A percentile compares a stretch with the other conserved stretches of the same genome.
These are phyloP conservation scores for Fusarium phyllophilum DNA, from an alignment of 2,329 filamentous ascomycete genomes.

Conservation along the genomic window DNA sequence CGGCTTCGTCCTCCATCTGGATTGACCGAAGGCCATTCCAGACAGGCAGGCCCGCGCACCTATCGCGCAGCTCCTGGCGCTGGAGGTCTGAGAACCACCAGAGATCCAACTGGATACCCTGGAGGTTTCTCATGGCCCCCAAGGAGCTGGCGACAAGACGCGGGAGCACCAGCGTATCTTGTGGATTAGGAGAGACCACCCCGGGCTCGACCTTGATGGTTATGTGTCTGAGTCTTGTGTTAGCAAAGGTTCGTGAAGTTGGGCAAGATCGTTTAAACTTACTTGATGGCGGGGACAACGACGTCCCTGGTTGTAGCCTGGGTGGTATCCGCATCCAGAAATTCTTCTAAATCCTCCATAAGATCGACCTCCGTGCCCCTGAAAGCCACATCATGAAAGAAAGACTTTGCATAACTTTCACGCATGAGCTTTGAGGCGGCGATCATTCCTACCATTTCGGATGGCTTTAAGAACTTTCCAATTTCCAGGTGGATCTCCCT, in stretches of 20 bases:
- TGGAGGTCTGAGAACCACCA: background rate
- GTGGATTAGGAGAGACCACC: accelerated
- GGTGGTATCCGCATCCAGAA: background rate
- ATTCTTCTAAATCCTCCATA: accelerated
- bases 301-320: background rate
- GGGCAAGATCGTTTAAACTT: background rate
- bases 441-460: background rate
- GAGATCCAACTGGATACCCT: background rate
- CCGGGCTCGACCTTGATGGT: background rate
- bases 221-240: background rate
- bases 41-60: background rate
- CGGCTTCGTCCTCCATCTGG: background rate
- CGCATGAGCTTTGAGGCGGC: accelerated
- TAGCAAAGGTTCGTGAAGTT: background rate
- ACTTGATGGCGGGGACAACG: background rate
- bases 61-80: background rate
- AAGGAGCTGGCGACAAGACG: background rate
- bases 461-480: background rate
- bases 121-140: background rate
- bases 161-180: background rate
- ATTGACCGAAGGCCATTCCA: background rate
- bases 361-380: accelerated
- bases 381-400: background rate
- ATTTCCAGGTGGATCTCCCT: background rate
- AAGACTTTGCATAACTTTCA: accelerated